Evolutionary conservation across 257 asterid species (phyloP), one percentile per base, ranked within the genome.

Genomic region (Linderniella brevidens): DNA sequence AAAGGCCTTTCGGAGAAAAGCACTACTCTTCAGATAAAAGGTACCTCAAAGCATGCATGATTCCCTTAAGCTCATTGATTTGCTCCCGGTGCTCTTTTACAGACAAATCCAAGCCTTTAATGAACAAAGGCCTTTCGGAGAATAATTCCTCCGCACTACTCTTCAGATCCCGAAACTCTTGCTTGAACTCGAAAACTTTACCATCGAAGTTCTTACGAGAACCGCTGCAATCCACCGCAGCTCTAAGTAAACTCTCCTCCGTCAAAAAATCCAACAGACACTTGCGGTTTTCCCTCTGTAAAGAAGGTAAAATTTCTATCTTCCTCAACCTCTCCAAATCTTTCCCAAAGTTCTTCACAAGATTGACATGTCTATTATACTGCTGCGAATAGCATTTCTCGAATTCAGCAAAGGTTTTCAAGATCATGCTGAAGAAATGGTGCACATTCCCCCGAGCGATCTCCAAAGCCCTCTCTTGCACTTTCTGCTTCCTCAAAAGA

Each of bases 401-500:
- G 59, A 86, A 86, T 13, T 78, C 92, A 14, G 52, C 42, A 53
- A 69, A 76, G 52, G 76, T 86, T 29, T 73, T 92, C 44, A 63
- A 59, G 32, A 86, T 68, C 67, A 71, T 74, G 68, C 66, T 66
- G 40, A 73, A 81, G 59, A 68, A 74, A 59, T 81, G 86, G 46
- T 81, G 83, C 37, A 86, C 52, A 60, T 74, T 86, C 13, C 77
- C 76, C 66, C 75, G 49, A 59, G 93, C 93, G 58, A 86, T 81
- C 53, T 71, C 92, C 74, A 78, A 46, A 4, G 88, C 93, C 71
- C 71, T 69, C 54, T 81, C 93, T 58, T 86, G 96, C 67, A 81
- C 88, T 71, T 74, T 78, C 67, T 56, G 87, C 69, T 82, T 92
- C 54, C 57, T 66, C 65, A 61, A 62, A 32, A 81, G 68, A 58